phyloP scores from a whole-genome alignment of 176 grass and related monocot species.

The Luzula sylvatica region DNA sequence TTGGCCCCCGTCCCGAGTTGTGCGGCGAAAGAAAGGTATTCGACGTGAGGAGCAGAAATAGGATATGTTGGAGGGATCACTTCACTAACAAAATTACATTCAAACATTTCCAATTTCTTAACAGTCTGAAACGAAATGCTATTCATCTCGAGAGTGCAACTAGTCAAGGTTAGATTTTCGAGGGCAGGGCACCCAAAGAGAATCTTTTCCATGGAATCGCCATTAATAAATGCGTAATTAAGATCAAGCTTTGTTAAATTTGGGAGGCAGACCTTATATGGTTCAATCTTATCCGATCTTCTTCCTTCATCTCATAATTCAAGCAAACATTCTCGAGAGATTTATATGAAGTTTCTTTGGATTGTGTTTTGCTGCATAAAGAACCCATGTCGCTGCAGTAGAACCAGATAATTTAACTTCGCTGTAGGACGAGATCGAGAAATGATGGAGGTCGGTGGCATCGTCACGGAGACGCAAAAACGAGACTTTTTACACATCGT shows the following conservation, averaged over 20 bases:
- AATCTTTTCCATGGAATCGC: not conserved
- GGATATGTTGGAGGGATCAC: not conserved
- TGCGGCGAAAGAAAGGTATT: not conserved
- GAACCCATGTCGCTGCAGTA: no score
- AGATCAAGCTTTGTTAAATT: no score
- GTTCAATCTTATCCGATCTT: not conserved
- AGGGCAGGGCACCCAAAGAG: not conserved
- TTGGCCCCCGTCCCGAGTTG: not conserved
- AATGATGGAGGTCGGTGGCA: not conserved
- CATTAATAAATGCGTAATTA: no score
- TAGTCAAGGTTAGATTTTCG: not conserved
- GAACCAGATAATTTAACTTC: no score
- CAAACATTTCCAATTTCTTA: not conserved
- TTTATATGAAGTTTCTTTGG: not conserved
- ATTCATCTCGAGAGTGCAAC: not conserved
- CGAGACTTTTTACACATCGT: no score
- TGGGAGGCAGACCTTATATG: not conserved
- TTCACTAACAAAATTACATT: not conserved
- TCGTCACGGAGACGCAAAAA: not conserved
- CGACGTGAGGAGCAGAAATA: not conserved
- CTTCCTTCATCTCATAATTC: not conserved
- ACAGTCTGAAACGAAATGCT: not conserved
- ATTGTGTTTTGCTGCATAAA: not conserved
- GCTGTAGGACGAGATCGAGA: not conserved
- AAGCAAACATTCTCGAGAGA: conserved; percentile 1